Conservation (phyloP, 2,329 filamentous ascomycete genomes). For the Polychaeton citri region DNA sequence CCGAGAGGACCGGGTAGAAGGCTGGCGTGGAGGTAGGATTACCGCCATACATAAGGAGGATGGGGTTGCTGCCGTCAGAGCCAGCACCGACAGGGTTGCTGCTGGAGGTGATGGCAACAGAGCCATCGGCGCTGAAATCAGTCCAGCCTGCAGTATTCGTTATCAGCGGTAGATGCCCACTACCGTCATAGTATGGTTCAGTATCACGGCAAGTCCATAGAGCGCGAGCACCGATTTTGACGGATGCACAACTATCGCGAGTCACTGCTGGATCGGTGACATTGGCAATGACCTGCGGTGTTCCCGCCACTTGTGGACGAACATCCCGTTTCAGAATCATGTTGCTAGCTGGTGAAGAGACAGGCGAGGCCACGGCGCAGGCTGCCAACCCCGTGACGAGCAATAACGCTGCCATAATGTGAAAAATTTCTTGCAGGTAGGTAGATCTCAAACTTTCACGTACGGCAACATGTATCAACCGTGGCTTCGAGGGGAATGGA, state of each 20-base stretch:
- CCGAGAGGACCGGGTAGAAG: neutral
- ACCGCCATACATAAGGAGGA: neutral
- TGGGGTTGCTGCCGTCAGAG: neutral
- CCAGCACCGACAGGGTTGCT: no score
- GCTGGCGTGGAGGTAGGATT: neutral
- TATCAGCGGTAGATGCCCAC: constrained; percentile 1
- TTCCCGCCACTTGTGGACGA: constrained; percentile 5
- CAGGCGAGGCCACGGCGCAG: no score
- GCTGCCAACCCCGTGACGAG: no score
- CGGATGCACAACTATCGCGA: constrained; percentile 8
- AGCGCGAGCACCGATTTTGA: constrained; percentile 6
- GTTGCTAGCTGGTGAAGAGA: no score
- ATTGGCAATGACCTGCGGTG: constrained; percentile 5
- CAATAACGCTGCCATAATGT: no score
- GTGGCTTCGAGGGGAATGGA: no score
- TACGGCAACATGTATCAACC: no score
- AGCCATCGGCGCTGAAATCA: neutral
- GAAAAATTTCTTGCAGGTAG: no score
- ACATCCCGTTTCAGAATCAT: no score
- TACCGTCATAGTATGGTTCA: neutral
- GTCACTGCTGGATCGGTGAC: constrained; percentile 7
- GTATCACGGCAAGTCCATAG: constrained; percentile 9
- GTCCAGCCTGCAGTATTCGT: constrained; percentile 9
- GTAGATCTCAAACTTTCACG: no score
- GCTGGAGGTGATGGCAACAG: no score